Percentiles rank a stretch among this genome's conserved stretches.
These are phyloP conservation scores for Podila epicladia DNA, from an alignment of 192 early-diverging fungal genomes.

Conservation along the genomic window DNA sequence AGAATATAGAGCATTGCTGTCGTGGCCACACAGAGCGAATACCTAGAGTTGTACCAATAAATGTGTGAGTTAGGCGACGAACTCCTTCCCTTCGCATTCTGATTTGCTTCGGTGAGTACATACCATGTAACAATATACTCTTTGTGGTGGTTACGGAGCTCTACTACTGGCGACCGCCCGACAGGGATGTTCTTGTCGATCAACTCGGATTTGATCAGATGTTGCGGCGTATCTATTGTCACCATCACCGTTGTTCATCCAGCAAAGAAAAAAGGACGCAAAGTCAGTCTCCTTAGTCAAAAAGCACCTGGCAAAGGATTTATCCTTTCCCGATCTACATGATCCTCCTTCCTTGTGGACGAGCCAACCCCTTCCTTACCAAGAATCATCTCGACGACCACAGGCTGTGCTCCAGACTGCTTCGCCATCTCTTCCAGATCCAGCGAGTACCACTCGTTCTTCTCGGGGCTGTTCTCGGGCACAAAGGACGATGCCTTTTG, in stretches of 20 bases:
- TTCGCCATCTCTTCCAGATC: slow-evolving; percentile 84
- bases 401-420: slow-evolving; percentile 66
- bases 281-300: too few relatives aligned
- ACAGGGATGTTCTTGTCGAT: slow-evolving; percentile 75
- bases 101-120: not conserved
- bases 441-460: slow-evolving; percentile 85
- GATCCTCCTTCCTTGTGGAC: slow-evolving; percentile 2
- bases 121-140: slow-evolving; percentile 94
- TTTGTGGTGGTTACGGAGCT: slow-evolving; percentile 87
- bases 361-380: slow-evolving; percentile 29
- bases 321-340: slow-evolving; percentile 13
- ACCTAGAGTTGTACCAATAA: slow-evolving; percentile 31
- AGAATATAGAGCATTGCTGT: slow-evolving; percentile 72
- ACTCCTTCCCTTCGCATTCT: not conserved
- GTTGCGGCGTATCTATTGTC: slow-evolving; percentile 49
- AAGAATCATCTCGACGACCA: slow-evolving; percentile 82
- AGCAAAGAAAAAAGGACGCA: not conserved
- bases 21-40: slow-evolving; percentile 72
- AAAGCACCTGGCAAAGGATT: not conserved
- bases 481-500: slow-evolving; percentile 66
- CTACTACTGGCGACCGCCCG: slow-evolving; percentile 73
- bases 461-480: slow-evolving; percentile 67
- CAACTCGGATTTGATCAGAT: slow-evolving; percentile 55
- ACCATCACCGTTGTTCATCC: not conserved
- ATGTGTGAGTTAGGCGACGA: not conserved